Evolutionary conservation across 768 basidiomycete species (phyloP).

Genomic region (Tricholoma saponaceum): DNA sequence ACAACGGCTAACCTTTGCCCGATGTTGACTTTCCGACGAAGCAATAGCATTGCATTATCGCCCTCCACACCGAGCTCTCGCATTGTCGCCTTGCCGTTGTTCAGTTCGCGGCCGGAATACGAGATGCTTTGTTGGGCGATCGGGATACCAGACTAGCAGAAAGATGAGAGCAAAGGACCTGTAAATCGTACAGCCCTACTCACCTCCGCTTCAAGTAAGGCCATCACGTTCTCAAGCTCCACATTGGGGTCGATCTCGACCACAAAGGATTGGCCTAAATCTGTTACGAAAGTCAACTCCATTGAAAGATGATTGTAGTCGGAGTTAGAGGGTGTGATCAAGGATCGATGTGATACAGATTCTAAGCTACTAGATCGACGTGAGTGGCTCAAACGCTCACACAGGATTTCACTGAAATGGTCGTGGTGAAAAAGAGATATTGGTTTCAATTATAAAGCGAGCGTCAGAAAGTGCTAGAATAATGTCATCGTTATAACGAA

Average conservation of each 20-base stretch:
- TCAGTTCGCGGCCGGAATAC: slow-evolving; percentile 62
- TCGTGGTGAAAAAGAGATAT: not conserved
- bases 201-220: slow-evolving; percentile 93
- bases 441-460: not conserved
- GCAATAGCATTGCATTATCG: slow-evolving; percentile 59
- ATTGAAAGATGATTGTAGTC: slow-evolving; percentile 31
- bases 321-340: not conserved
- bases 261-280: slow-evolving; percentile 55
- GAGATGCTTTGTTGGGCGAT: slow-evolving; percentile 69
- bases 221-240: slow-evolving; percentile 91
- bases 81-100: slow-evolving; percentile 65
- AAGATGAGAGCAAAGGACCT: not conserved
- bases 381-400: not conserved
- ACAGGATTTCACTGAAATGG: not conserved
- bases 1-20: slow-evolving; percentile 34
- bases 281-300: slow-evolving; percentile 71
- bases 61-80: slow-evolving; percentile 53
- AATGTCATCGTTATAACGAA: slow-evolving; percentile 11
- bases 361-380: not conserved
- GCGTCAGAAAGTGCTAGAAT: slow-evolving; percentile 16
- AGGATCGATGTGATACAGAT: slow-evolving; percentile 1
- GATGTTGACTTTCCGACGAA: slow-evolving; percentile 56
- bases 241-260: slow-evolving; percentile 88
- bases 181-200: slow-evolving; percentile 22
- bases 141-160: slow-evolving; percentile 67